Percentiles rank a stretch among this genome's conserved stretches.
Conservation (phyloP, 179 eudicot species). For the Spinacia oleracea region DNA sequence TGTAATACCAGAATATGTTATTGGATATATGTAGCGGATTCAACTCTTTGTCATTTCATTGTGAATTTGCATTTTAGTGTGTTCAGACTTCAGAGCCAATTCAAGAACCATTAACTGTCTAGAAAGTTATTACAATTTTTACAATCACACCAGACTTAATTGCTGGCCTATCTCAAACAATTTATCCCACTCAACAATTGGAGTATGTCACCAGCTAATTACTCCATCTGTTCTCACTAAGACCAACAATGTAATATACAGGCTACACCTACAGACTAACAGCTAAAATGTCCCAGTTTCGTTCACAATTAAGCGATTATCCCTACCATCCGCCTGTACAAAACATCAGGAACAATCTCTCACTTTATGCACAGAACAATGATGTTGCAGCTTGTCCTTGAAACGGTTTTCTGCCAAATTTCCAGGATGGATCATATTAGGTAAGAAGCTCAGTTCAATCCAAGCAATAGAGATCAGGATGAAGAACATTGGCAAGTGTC, state of each 20-base stretch:
- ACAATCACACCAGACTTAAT: conserved; percentile 3
- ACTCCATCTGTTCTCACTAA: conserved; percentile 8
- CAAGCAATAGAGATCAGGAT: conserved; percentile 10
- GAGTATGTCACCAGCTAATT: background rate
- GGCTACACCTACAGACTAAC: conserved; percentile 29
- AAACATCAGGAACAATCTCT: conserved; percentile 25
- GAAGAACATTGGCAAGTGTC: background rate
- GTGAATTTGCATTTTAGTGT: background rate
- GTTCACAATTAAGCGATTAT: background rate
- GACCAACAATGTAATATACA: conserved; percentile 27
- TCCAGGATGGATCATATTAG: background rate
- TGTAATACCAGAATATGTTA: background rate
- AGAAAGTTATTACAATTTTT: conserved; percentile 1
- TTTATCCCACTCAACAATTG: background rate
- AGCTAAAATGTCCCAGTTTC: conserved; percentile 19
- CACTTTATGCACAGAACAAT: conserved; percentile 10
- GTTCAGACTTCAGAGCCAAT: background rate
- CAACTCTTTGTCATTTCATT: background rate
- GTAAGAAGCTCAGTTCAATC: conserved; percentile 8
- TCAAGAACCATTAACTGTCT: conserved; percentile 4
- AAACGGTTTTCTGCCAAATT: background rate
- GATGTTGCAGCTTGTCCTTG: conserved; percentile 13
- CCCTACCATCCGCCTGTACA: conserved; percentile 29
- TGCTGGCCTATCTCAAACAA: conserved; percentile 12
- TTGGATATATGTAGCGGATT: background rate